Conservation (phyloP, 345 rosid genomes). For the Populus pruinosa region DNA sequence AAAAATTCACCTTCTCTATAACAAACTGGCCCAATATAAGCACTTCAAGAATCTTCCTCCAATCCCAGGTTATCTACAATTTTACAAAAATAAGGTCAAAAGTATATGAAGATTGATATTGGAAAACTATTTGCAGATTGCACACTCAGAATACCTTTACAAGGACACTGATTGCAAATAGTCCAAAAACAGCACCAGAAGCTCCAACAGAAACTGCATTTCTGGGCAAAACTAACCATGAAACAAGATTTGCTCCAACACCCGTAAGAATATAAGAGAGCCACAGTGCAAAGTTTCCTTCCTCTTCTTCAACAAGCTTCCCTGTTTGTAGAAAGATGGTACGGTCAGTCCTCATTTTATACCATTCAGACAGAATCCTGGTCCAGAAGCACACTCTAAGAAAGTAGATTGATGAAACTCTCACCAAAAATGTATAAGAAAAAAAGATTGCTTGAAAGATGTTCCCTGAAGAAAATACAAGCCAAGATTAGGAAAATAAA, state of each 20-base stretch:
- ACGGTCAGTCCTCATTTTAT: too few species aligned
- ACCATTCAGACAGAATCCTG: not conserved
- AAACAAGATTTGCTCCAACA: constrained; percentile 85
- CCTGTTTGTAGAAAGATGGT: constrained; percentile 36
- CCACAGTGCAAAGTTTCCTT: constrained; percentile 79
- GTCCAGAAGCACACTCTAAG: not conserved
- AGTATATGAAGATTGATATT: constrained; percentile 2
- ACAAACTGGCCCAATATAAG: constrained; percentile 93
- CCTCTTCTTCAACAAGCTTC: constrained; percentile 95
- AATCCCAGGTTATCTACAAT: constrained; percentile 84
- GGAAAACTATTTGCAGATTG: not conserved
- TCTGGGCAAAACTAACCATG: constrained; percentile 88
- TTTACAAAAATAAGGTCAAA: constrained; percentile 8
- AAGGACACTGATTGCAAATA: constrained; percentile 82
- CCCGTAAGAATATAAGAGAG: constrained; percentile 73
- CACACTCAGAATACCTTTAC: constrained; percentile 56
- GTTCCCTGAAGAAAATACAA: constrained; percentile 56
- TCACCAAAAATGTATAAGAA: constrained; percentile 94
- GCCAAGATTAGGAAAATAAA: not conserved
- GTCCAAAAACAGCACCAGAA: constrained; percentile 91
- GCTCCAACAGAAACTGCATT: constrained; percentile 92
- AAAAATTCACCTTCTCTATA: constrained; percentile 56
- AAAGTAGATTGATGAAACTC: constrained; percentile 25
- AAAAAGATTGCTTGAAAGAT: constrained; percentile 94
- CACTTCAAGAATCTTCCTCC: constrained; percentile 96